A percentile compares a stretch with the other conserved stretches of the same genome.
phyloP scores from a whole-genome alignment of 306 rosid species.

The Prunus mira region DNA sequence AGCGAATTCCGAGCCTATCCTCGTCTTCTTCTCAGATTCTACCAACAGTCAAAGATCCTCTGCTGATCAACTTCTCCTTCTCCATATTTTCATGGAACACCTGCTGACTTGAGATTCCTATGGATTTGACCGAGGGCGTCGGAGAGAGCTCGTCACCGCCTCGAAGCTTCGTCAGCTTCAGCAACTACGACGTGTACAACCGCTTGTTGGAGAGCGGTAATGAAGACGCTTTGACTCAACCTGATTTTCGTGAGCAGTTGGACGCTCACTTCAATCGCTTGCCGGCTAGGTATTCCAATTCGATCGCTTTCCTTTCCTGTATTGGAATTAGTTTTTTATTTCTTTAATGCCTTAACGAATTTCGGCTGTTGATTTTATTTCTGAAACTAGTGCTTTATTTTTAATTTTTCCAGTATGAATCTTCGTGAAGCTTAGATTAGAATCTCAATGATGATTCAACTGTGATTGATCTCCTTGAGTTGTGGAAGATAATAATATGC shows the following conservation, averaged over 20 bases:
- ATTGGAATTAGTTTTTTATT: background rate
- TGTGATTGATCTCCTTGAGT: background rate
- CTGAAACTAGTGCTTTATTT: background rate
- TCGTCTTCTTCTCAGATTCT: slow-evolving; percentile 25
- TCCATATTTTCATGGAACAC: slow-evolving; percentile 26
- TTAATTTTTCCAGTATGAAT: background rate
- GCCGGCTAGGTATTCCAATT: slow-evolving; percentile 67
- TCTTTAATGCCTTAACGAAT: background rate
- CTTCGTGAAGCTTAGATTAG: background rate
- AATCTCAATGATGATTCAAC: background rate
- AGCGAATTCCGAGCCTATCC: slow-evolving; percentile 15
- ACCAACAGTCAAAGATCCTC: slow-evolving; percentile 42
- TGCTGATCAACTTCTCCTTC: slow-evolving; percentile 22
- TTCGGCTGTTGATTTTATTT: background rate
- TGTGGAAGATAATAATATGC: background rate
- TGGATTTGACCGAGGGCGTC: slow-evolving; percentile 93
- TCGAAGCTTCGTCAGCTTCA: slow-evolving; percentile 59
- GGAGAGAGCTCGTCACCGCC: slow-evolving; percentile 99
- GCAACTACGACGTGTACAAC: slow-evolving; percentile 65
- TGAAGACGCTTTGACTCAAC: slow-evolving; percentile 58
- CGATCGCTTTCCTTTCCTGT: background rate
- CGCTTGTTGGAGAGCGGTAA: slow-evolving; percentile 68
- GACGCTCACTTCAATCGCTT: slow-evolving; percentile 94
- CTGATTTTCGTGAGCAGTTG: slow-evolving; percentile 73
- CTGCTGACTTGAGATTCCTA: slow-evolving; percentile 11